These are phyloP conservation scores for Sarcomyxa edulis DNA, from an alignment of 768 basidiomycete species.

Conservation along the genomic window DNA sequence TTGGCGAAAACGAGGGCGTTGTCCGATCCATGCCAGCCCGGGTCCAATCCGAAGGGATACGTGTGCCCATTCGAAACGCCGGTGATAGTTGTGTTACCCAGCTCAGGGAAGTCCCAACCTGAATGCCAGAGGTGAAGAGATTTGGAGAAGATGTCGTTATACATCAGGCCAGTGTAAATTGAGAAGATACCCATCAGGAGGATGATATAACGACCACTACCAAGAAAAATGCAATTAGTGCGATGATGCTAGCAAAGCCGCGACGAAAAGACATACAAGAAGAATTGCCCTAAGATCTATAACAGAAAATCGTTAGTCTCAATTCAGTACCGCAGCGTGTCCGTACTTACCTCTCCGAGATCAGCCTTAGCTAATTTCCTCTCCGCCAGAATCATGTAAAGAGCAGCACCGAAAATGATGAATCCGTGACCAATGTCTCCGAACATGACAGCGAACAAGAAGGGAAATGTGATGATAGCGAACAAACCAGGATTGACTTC, in stretches of 20 bases:
- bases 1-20: slow-evolving; percentile 93
- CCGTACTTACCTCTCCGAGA: slow-evolving; percentile 64
- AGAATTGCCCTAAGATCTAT: slow-evolving; percentile 84
- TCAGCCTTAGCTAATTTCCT: slow-evolving; percentile 67
- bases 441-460: slow-evolving; percentile 99
- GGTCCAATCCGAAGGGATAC: slow-evolving; percentile 96
- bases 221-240: slow-evolving; percentile 11
- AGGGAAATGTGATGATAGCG: slow-evolving; percentile 90
- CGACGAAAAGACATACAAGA: slow-evolving; percentile 67
- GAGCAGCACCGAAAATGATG: slow-evolving; percentile 71
- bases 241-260: slow-evolving; percentile 4
- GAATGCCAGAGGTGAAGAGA: slow-evolving; percentile 83
- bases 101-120: slow-evolving; percentile 74
- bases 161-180: slow-evolving; percentile 93
- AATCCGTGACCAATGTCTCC: slow-evolving; percentile 97
- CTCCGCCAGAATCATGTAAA: slow-evolving; percentile 86
- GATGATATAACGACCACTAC: slow-evolving; percentile 96
- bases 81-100: slow-evolving; percentile 34
- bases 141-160: slow-evolving; percentile 99
- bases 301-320: slow-evolving; percentile 4
- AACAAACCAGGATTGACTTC: slow-evolving; percentile 97
- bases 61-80: slow-evolving; percentile 58
- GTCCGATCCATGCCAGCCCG: slow-evolving; percentile 90
- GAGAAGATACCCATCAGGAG: slow-evolving; percentile 97
- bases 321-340: not conserved